Percentiles rank a stretch among this genome's conserved stretches.
phyloP scores from a whole-genome alignment of 2,329 filamentous ascomycete genomes.

The Fusarium foetens region DNA sequence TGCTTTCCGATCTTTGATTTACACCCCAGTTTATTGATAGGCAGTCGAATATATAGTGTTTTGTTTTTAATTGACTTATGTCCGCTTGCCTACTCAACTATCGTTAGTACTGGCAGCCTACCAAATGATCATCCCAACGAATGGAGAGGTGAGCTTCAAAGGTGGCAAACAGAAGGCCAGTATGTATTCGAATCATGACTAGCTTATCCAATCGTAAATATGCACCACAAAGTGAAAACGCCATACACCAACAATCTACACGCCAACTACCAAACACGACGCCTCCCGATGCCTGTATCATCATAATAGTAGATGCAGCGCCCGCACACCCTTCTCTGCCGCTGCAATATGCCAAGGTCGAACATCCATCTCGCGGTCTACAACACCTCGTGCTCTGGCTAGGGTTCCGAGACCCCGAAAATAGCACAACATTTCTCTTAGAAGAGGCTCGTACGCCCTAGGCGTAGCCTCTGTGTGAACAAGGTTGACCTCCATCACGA shows the following conservation, averaged over 20 bases:
- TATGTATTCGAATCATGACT: constrained; percentile 12
- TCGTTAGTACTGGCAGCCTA: not conserved
- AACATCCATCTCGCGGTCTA: constrained; percentile 68
- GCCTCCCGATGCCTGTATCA: constrained; percentile 24
- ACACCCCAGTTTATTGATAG: not conserved
- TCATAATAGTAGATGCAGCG: constrained; percentile 73
- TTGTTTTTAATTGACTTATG: not conserved
- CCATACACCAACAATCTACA: constrained; percentile 27
- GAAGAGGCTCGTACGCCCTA: constrained; percentile 68
- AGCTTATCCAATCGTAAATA: constrained; percentile 20
- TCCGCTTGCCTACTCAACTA: not conserved
- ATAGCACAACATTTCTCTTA: constrained; percentile 76
- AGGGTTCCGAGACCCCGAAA: constrained; percentile 76
- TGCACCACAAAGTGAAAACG: constrained; percentile 26
- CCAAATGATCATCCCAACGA: not conserved
- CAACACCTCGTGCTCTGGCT: constrained; percentile 72
- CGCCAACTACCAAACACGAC: constrained; percentile 17
- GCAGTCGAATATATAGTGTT: not conserved
- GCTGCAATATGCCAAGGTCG: constrained; percentile 82
- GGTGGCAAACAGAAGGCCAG: not conserved
- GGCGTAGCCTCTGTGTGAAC: constrained; percentile 64
- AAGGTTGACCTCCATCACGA: constrained; percentile 72
- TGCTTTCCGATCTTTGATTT: not conserved
- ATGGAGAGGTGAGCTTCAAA: not conserved
- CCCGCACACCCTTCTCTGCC: constrained; percentile 74